A percentile compares a stretch with the other conserved stretches of the same genome.
Conservation (phyloP, 495 filamentous ascomycete species). For the Durotheca rogersii region DNA sequence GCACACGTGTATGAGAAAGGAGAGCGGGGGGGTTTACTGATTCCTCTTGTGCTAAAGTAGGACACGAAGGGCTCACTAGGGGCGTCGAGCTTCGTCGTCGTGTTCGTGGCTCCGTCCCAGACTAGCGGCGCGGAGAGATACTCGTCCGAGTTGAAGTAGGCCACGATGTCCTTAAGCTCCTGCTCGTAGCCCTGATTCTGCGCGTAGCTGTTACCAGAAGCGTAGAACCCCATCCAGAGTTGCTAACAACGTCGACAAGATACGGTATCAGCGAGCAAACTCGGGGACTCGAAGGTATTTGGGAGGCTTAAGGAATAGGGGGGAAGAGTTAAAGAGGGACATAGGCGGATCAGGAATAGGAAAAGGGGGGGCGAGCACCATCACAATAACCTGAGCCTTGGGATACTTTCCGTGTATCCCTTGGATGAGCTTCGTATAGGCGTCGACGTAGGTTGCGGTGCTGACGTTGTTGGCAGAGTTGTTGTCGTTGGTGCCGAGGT, state of each 20-base stretch:
- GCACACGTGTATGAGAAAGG: background rate
- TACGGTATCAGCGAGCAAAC: background rate
- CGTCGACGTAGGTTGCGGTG: conserved; percentile 52
- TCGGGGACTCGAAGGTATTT: background rate
- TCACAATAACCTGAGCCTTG: conserved; percentile 61
- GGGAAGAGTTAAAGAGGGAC: too few relatives aligned
- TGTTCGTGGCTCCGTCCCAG: conserved; percentile 48
- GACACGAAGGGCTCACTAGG: conserved; percentile 57
- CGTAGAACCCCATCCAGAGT: conserved; percentile 62
- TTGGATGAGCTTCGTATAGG: conserved; percentile 60
- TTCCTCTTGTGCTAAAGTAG: conserved; percentile 67
- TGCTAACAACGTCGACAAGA: conserved; percentile 47
- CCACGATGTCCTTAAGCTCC: conserved; percentile 55
- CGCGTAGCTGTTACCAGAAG: conserved; percentile 54
- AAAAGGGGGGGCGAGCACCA: conserved; percentile 43
- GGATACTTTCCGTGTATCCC: conserved; percentile 63
- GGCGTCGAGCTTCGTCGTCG: conserved; percentile 37
- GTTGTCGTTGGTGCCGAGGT: conserved; percentile 68
- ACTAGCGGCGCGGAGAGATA: conserved; percentile 46
- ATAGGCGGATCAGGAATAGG: too few relatives aligned
- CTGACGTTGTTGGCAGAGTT: conserved; percentile 61
- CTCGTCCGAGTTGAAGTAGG: conserved; percentile 55
- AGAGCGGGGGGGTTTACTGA: conserved; percentile 29
- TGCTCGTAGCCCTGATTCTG: conserved; percentile 52
- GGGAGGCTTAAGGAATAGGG: background rate